Conservation (phyloP, 805 yeast species). For the Soucietia sequanensis region DNA sequence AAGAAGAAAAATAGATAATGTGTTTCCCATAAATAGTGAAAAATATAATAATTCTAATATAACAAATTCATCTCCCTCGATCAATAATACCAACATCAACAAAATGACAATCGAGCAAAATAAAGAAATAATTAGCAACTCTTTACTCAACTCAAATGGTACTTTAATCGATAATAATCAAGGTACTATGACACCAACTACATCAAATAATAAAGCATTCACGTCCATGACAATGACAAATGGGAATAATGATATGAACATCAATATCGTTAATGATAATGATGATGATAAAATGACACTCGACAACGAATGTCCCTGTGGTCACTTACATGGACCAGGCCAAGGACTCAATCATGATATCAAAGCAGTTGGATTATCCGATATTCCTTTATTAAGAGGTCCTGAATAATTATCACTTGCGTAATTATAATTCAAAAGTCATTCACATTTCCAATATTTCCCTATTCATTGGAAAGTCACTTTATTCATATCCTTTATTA, state of each 20-base stretch:
- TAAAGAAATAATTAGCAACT: too few relatives aligned
- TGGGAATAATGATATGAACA: background rate
- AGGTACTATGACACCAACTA: background rate
- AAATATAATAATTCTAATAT: background rate
- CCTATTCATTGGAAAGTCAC: too few relatives aligned
- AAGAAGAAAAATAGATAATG: background rate
- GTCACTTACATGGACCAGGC: conserved; percentile 28
- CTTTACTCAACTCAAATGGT: too few relatives aligned
- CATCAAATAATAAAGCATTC: background rate
- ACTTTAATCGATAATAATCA: background rate
- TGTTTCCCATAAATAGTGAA: background rate
- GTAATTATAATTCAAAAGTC: too few relatives aligned
- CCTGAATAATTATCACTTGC: too few relatives aligned
- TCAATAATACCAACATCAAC: too few relatives aligned
- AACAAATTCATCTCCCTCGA: background rate
- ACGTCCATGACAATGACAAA: background rate
- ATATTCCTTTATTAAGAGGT: conserved; percentile 21
- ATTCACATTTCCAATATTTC: too few relatives aligned
- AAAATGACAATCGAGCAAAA: too few relatives aligned
- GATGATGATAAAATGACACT: background rate
- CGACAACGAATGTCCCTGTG: conserved; percentile 23
- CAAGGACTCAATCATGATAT: conserved; percentile 23
- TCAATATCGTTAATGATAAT: too few relatives aligned
- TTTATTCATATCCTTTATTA: too few relatives aligned
- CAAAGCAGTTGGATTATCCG: conserved; percentile 21